phyloP scores from a whole-genome alignment of 768 basidiomycete genomes.

The Suillus bovinus region DNA sequence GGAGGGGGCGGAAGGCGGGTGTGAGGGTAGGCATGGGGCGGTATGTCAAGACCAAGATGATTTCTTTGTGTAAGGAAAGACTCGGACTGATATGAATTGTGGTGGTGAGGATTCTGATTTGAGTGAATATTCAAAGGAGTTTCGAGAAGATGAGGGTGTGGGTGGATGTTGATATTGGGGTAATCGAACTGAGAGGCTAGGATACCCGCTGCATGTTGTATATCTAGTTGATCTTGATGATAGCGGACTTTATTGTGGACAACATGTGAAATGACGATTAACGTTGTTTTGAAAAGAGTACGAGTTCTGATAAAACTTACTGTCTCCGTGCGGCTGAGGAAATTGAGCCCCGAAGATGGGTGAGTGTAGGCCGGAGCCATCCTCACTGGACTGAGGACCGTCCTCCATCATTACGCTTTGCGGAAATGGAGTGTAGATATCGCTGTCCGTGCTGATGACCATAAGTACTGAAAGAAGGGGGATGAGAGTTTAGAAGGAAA shows the following conservation, averaged over 20 bases:
- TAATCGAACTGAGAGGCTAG: slow-evolving; percentile 57
- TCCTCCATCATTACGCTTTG: slow-evolving; percentile 56
- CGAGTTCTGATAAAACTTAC: slow-evolving; percentile 50
- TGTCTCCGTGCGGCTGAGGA: slow-evolving; percentile 49
- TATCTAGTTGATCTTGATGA: slow-evolving; percentile 44
- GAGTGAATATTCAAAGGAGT: slow-evolving; percentile 44
- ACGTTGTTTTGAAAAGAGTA: slow-evolving; percentile 40
- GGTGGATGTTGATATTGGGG: slow-evolving; percentile 35
- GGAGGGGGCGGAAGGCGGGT: slow-evolving; percentile 43
- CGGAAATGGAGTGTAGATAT: slow-evolving; percentile 59
- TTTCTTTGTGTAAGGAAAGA: slow-evolving; percentile 45
- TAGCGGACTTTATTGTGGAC: slow-evolving; percentile 72
- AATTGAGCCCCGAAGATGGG: slow-evolving; percentile 59
- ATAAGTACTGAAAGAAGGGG: slow-evolving; percentile 38
- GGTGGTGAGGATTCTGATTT: slow-evolving; percentile 28
- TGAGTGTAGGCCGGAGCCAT: slow-evolving; percentile 74
- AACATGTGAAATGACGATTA: slow-evolving; percentile 37
- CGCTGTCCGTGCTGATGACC: slow-evolving; percentile 57
- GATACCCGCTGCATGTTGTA: slow-evolving; percentile 48
- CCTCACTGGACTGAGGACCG: slow-evolving; percentile 71
- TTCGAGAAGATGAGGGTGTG: slow-evolving; percentile 45
- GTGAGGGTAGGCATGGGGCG: slow-evolving; percentile 40
- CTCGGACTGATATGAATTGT: slow-evolving; percentile 43
- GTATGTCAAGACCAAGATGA: slow-evolving; percentile 46
- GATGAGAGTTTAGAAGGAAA: slow-evolving; percentile 20